Base-by-base conservation (phyloP, 441 rosid species). In the Dalechampia spathulata region DNA sequence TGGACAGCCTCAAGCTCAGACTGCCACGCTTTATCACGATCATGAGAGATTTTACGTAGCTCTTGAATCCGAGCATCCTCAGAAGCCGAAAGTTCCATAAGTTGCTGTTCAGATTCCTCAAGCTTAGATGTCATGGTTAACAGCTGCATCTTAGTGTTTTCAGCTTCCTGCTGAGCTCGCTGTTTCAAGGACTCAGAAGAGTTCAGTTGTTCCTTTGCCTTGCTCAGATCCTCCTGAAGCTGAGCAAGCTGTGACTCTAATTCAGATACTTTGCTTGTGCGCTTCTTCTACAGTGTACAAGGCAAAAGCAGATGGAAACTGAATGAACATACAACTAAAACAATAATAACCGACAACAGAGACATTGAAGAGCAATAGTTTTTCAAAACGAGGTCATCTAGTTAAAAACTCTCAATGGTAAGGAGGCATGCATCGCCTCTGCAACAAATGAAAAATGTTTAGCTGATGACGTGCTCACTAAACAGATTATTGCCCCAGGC, bases 1-100 rank as follows among this genome's bases (percentile, higher is more conserved):
- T 82, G 94, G 60, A 94, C 73, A 52, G 99, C 96, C 78, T 90
- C 96, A 8, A 94, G 90, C 68, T 94, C 98, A 22, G 96, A 84
- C 56, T 88, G 81, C 99, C 99, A 94, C 1, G 83, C 85, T 72
- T 76, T 79, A 72, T 94, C 98, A 42, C 95, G 82, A 51, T 88
- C 96, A 26, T 83, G 91, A 36, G 96, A 94, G 52, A 87, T 74
- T 60, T 82, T 76, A 13, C 82, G 80, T 45, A 94, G 90, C 72
- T 90, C 98, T 19, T 80, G 81, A 40, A 88, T 72, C 32, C 92
- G 77, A 16, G 69, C 71, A 70, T 94, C 98, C 59, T 86, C 99
- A 4, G 94, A 83, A 62, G 72, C 74, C 45, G 91, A 84, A 37
- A 90, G 75, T 68, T 94, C 99, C 55, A 69, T 50, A 6, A 87